Percentiles rank a stretch among this genome's conserved stretches.
These are phyloP conservation scores for Nicotiana knightiana DNA, from an alignment of 257 asterid genomes.

Conservation along the genomic window DNA sequence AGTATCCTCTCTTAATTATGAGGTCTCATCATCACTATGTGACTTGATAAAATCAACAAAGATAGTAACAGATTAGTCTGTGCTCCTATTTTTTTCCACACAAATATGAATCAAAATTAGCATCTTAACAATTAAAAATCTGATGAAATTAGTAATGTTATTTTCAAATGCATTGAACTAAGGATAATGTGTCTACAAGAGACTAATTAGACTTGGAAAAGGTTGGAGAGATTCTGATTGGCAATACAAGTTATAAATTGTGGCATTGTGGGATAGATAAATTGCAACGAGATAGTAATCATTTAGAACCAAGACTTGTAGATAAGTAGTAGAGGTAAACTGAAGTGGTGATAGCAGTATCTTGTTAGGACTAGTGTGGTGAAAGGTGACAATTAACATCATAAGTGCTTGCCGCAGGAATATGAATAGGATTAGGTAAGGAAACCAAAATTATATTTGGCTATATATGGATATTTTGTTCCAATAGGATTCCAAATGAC, in stretches of 20 bases:
- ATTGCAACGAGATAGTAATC: neutral
- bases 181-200: neutral
- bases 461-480: neutral
- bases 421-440: neutral
- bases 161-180: neutral
- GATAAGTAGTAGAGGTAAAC: neutral
- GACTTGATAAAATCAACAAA: neutral
- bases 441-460: neutral
- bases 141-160: neutral
- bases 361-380: neutral
- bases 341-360: neutral
- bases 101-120: neutral
- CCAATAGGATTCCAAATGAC: neutral
- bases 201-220: neutral
- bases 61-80: neutral
- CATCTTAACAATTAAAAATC: neutral
- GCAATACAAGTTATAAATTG: neutral
- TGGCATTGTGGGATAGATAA: neutral
- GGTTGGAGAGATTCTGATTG: neutral
- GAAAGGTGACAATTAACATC: neutral
- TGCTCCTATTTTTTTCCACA: neutral
- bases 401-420: neutral
- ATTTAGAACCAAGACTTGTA: neutral
- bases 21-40: neutral
- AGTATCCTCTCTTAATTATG: neutral